These are phyloP conservation scores for Cladobotryum protrusum DNA, from an alignment of 2,329 filamentous ascomycete species.

Conservation along the genomic window DNA sequence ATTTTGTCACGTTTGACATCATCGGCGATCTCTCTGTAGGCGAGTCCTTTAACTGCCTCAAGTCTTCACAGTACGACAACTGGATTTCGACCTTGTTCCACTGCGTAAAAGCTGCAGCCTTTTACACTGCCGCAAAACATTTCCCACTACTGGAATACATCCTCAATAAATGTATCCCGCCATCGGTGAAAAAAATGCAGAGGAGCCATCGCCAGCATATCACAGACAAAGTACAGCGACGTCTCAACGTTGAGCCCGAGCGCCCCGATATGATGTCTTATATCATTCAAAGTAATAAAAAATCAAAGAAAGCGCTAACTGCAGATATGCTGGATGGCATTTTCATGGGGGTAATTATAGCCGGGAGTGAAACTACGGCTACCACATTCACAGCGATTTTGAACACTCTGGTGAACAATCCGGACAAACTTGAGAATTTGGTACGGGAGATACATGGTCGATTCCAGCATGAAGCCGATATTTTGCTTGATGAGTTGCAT, in stretches of 20 bases:
- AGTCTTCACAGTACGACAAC: conserved; percentile 10
- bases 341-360: conserved; percentile 19
- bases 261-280: conserved; percentile 22
- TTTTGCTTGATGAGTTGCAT: conserved; percentile 8
- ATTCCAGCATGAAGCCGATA: conserved; percentile 11
- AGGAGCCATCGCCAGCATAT: conserved; percentile 12
- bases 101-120: conserved; percentile 5
- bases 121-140: not conserved
- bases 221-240: conserved; percentile 18
- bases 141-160: conserved; percentile 4
- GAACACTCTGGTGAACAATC: conserved; percentile 25
- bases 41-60: conserved; percentile 15
- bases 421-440: conserved; percentile 23
- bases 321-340: conserved; percentile 27
- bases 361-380: conserved; percentile 28
- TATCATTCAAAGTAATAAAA: conserved; percentile 23
- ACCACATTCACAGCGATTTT: conserved; percentile 21
- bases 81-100: conserved; percentile 10
- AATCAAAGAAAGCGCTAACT: conserved; percentile 17
- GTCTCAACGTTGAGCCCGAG: conserved; percentile 18
- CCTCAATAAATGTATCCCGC: conserved; percentile 5
- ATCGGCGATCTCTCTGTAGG: conserved; percentile 17
- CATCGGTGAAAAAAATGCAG: not conserved
- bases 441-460: conserved; percentile 25
- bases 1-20: conserved; percentile 23